phyloP scores from a whole-genome alignment of 805 yeast species.

The Suhomyces sp. region DNA sequence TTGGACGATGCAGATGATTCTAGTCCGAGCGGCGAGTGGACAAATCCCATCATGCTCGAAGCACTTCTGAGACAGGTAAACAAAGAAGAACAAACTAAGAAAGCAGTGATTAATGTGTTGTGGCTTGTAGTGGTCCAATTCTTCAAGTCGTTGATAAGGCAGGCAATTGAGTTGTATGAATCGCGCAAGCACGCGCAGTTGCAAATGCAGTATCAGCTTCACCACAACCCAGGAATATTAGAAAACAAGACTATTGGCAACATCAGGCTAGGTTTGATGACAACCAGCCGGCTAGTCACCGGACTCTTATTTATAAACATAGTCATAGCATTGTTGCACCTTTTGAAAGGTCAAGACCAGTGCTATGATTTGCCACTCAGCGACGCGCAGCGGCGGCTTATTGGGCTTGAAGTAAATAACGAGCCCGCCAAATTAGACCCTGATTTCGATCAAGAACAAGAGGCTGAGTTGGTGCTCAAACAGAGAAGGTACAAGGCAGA shows the following conservation, averaged over 20 bases:
- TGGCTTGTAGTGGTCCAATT: conserved; percentile 28
- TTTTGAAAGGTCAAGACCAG: conserved; percentile 45
- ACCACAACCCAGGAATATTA: conserved; percentile 1
- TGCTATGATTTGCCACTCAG: conserved; percentile 51
- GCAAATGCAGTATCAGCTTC: conserved; percentile 11
- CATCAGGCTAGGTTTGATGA: conserved; percentile 6
- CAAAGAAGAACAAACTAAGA: conserved; percentile 35
- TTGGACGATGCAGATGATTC: conserved; percentile 3
- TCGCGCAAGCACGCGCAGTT: conserved; percentile 9
- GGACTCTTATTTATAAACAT: conserved; percentile 26
- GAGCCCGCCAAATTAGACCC: conserved; percentile 14
- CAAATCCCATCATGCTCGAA: conserved; percentile 40
- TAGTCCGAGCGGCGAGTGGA: conserved; percentile 29
- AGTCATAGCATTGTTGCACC: conserved; percentile 21
- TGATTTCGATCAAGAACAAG: conserved; percentile 15
- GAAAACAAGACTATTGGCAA: neutral
- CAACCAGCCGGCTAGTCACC: conserved; percentile 15
- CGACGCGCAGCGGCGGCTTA: conserved; percentile 42
- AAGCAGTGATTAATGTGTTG: conserved; percentile 26
- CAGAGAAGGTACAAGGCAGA: conserved; percentile 20
- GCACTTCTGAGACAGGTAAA: conserved; percentile 47
- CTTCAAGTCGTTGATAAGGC: conserved; percentile 6
- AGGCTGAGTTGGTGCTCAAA: conserved; percentile 19
- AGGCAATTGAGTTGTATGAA: conserved; percentile 2
- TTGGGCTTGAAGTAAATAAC: conserved; percentile 34